A percentile compares a stretch with the other conserved stretches of the same genome.
These are phyloP conservation scores for Neurospora sp. DNA, from an alignment of 2,329 filamentous ascomycete species.

Conservation along the genomic window DNA sequence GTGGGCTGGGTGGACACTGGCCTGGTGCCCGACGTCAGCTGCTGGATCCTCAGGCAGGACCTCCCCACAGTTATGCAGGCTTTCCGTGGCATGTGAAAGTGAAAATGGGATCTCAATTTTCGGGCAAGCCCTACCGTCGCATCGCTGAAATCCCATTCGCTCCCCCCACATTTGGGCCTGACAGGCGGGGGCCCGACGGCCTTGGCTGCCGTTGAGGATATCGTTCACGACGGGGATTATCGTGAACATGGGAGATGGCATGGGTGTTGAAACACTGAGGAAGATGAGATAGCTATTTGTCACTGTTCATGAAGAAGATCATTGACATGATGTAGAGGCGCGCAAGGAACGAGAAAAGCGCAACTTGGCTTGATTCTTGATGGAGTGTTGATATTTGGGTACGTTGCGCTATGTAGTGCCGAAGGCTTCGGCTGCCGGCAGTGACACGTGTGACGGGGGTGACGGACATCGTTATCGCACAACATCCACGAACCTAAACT, in stretches of 20 bases:
- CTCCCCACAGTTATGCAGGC: neutral
- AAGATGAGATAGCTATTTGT: neutral
- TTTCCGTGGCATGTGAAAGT: neutral
- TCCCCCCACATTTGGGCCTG: neutral
- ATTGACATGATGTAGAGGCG: neutral
- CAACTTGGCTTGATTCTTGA: neutral
- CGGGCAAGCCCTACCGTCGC: neutral
- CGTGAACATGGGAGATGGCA: neutral
- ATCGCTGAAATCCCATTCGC: neutral
- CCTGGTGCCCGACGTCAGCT: neutral
- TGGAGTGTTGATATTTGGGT: neutral
- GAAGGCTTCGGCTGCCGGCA: neutral
- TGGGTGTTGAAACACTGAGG: neutral
- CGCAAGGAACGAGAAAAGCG: neutral
- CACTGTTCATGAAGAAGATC: neutral
- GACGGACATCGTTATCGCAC: neutral
- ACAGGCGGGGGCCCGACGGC: neutral
- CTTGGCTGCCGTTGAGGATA: neutral
- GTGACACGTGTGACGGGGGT: neutral
- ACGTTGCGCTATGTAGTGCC: neutral
- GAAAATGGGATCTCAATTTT: neutral
- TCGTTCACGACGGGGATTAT: neutral
- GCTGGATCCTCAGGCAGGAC: neutral
- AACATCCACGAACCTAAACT: neutral
- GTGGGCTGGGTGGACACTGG: neutral